Conservation (phyloP, 352 stramenopile genomes). For the Phytopythium sindhum region DNA sequence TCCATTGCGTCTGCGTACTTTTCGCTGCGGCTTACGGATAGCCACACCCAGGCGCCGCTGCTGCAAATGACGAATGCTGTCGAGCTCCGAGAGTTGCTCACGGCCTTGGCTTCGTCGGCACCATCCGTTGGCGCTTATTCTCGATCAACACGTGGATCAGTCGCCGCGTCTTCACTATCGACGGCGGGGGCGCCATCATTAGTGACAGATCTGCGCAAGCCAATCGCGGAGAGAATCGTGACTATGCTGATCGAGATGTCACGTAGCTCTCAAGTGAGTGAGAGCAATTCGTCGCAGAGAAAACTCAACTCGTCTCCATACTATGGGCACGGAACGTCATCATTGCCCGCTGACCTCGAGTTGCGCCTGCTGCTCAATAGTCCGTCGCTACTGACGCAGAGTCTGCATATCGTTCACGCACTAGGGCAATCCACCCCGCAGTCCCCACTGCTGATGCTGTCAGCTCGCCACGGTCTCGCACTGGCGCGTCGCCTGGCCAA, state of each 20-base stretch:
- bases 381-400: conserved; percentile 31
- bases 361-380: conserved; percentile 24
- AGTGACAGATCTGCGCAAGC: neutral
- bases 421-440: conserved; percentile 15
- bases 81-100: conserved; percentile 20
- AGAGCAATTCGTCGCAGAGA: neutral
- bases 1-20: conserved; percentile 43
- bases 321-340: neutral
- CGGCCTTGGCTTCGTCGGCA: conserved; percentile 6
- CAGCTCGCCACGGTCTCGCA: conserved; percentile 5
- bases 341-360: neutral
- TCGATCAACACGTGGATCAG: neutral
- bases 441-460: conserved; percentile 25
- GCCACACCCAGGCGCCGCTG: conserved; percentile 18
- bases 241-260: conserved; percentile 21
- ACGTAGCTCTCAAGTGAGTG: neutral
- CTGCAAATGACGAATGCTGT: conserved; percentile 7
- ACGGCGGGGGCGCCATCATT: neutral
- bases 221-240: conserved; percentile 4
- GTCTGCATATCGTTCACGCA: conserved; percentile 33
- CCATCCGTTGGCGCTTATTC: neutral
- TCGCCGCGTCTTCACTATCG: neutral
- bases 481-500: conserved; percentile 23
- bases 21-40: conserved; percentile 25
- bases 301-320: neutral